Conservation (phyloP, 768 basidiomycete genomes). For the Fomitopsis serialis region DNA sequence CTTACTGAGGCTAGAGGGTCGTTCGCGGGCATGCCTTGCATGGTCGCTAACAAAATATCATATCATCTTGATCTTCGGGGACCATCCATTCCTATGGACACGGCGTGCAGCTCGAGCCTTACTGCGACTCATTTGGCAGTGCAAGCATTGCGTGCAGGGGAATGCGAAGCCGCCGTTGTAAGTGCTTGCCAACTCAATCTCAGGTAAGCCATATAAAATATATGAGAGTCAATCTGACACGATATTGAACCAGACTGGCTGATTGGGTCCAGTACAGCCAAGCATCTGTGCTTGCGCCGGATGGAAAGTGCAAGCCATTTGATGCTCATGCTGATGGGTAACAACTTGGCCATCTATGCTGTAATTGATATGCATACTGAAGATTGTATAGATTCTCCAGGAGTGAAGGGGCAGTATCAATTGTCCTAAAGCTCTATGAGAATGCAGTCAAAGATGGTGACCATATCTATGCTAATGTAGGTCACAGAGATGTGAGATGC, state of each 20-base stretch:
- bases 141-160: constrained; percentile 36
- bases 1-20: constrained; percentile 28
- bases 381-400: constrained; percentile 28
- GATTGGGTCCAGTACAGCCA: constrained; percentile 35
- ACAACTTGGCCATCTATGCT: constrained; percentile 2
- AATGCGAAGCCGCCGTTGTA: constrained; percentile 44
- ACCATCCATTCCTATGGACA: constrained; percentile 46
- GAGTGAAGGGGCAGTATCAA: constrained; percentile 32
- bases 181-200: constrained; percentile 38
- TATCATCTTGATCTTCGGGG: constrained; percentile 37
- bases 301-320: constrained; percentile 40
- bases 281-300: constrained; percentile 31
- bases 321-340: constrained; percentile 39
- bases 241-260: constrained; percentile 19
- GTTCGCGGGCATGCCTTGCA: constrained; percentile 29
- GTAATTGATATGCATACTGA: not conserved
- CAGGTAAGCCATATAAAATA: constrained; percentile 21
- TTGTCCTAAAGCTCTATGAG: constrained; percentile 36
- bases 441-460: constrained; percentile 35
- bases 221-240: not conserved
- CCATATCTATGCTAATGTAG: constrained; percentile 35
- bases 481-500: not conserved
- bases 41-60: constrained; percentile 37
- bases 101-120: constrained; percentile 43
- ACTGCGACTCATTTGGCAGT: constrained; percentile 44